Evolutionary conservation across 1,139 yeast genomes (phyloP).

Genomic region (Protomyces arabidopsidicola): DNA sequence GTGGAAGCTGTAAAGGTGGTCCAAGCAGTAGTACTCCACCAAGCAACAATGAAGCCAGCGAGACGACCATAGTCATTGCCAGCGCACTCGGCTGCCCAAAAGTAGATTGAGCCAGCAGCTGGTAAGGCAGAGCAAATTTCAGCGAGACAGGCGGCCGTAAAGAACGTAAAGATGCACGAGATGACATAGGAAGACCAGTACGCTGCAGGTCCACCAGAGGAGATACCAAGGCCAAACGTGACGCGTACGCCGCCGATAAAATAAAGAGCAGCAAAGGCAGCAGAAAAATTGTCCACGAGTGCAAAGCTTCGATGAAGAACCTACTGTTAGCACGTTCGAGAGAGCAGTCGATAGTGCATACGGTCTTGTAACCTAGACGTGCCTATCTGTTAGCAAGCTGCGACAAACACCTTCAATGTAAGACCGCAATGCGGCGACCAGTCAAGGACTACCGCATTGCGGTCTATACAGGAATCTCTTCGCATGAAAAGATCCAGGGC

Average conservation of each 20-base stretch:
- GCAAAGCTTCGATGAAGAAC: slow-evolving; percentile 33
- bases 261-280: slow-evolving; percentile 36
- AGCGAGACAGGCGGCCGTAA: slow-evolving; percentile 37
- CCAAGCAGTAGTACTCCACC: slow-evolving; percentile 38
- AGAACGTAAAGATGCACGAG: slow-evolving; percentile 33
- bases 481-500: slow-evolving; percentile 21
- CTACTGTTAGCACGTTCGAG: not conserved
- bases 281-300: slow-evolving; percentile 36
- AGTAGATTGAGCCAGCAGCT: slow-evolving; percentile 38
- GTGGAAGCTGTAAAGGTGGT: slow-evolving; percentile 36
- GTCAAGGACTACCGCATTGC: not conserved
- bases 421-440: not conserved
- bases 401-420: not conserved
- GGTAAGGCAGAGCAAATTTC: slow-evolving; percentile 38
- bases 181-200: slow-evolving; percentile 36
- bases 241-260: slow-evolving; percentile 35
- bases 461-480: slow-evolving; percentile 1
- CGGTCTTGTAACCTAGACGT: slow-evolving; percentile 30
- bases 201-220: slow-evolving; percentile 37
- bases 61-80: slow-evolving; percentile 36
- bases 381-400: slow-evolving; percentile 31
- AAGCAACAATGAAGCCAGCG: slow-evolving; percentile 37
- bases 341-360: not conserved
- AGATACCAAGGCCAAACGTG: slow-evolving; percentile 34
- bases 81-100: slow-evolving; percentile 38